These are phyloP conservation scores for Cyclotella atomus DNA, from an alignment of 108 stramenopile species.

Conservation along the genomic window DNA sequence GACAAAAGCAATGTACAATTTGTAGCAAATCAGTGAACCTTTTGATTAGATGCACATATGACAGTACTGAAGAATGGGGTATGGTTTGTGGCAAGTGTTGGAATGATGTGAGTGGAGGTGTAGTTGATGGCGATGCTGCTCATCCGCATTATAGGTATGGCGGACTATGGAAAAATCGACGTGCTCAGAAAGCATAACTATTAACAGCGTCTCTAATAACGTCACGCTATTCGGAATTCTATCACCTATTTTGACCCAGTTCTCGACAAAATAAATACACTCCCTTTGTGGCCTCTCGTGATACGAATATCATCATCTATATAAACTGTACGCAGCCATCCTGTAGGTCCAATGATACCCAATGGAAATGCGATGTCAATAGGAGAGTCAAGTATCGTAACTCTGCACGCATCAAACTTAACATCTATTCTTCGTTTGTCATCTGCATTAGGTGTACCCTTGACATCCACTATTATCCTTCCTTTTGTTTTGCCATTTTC, in stretches of 20 bases:
- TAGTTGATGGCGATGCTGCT: conserved; percentile 79
- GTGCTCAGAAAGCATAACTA: conserved; percentile 18
- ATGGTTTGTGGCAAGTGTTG: conserved; percentile 92
- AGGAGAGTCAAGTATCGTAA: conserved; percentile 54
- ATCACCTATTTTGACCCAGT: conserved; percentile 19
- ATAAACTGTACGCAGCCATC: conserved; percentile 78
- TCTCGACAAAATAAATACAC: conserved; percentile 78
- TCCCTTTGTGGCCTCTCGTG: conserved; percentile 85
- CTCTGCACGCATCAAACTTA: conserved; percentile 71
- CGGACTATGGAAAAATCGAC: conserved; percentile 88
- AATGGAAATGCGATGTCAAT: conserved; percentile 63
- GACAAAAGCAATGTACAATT: conserved; percentile 71
- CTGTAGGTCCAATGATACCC: conserved; percentile 71
- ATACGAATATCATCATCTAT: conserved; percentile 81
- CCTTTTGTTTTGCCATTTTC: conserved; percentile 46
- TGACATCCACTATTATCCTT: conserved; percentile 64
- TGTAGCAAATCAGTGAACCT: conserved; percentile 66
- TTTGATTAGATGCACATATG: conserved; percentile 70
- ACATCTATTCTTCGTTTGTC: conserved; percentile 77
- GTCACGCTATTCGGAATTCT: too few species aligned
- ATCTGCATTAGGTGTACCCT: conserved; percentile 51
- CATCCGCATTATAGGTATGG: conserved; percentile 91
- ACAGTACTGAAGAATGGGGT: conserved; percentile 60
- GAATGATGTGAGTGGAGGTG: conserved; percentile 82
- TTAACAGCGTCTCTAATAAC: neutral